phyloP scores from a whole-genome alignment of 345 rosid genomes.

The Erysimum cheiranthoides region DNA sequence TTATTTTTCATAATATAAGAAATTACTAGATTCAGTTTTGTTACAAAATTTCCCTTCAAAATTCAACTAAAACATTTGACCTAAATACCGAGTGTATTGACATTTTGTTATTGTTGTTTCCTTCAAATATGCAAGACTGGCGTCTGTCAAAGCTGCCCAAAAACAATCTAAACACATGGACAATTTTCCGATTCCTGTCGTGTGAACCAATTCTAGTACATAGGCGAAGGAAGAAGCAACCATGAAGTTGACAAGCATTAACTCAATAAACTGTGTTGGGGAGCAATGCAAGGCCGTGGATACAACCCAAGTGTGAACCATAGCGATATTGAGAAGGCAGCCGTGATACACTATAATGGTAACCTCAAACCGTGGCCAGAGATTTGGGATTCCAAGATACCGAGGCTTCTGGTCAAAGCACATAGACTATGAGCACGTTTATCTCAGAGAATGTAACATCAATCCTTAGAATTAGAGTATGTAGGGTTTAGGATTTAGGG shows the following conservation, averaged over 20 bases:
- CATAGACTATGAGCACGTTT: slow-evolving; percentile 62
- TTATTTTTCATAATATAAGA: too few species aligned
- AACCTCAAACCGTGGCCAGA: slow-evolving; percentile 94
- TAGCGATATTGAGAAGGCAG: slow-evolving; percentile 73
- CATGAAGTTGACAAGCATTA: too few species aligned
- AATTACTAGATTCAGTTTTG: too few species aligned
- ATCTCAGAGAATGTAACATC: slow-evolving; percentile 77
- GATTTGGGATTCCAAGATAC: slow-evolving; percentile 72
- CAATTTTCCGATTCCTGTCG: too few species aligned
- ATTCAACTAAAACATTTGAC: too few species aligned
- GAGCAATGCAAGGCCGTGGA: background rate
- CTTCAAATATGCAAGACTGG: slow-evolving; percentile 88
- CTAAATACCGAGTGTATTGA: too few species aligned
- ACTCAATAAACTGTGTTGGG: slow-evolving; percentile 28
- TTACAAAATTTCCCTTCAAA: too few species aligned
- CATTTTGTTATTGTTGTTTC: too few species aligned
- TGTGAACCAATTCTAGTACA: background rate
- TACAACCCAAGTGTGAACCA: slow-evolving; percentile 76
- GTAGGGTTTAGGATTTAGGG: too few species aligned
- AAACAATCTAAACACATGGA: too few species aligned
- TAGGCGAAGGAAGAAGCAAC: slow-evolving; percentile 6
- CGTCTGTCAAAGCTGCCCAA: slow-evolving; percentile 54
- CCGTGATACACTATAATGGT: slow-evolving; percentile 82
- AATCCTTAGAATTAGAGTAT: slow-evolving; percentile 53
- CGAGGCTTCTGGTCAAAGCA: slow-evolving; percentile 62